Evolutionary conservation across 202 grass and related monocot species (phyloP).

Genomic region (Eragrostis tef): DNA sequence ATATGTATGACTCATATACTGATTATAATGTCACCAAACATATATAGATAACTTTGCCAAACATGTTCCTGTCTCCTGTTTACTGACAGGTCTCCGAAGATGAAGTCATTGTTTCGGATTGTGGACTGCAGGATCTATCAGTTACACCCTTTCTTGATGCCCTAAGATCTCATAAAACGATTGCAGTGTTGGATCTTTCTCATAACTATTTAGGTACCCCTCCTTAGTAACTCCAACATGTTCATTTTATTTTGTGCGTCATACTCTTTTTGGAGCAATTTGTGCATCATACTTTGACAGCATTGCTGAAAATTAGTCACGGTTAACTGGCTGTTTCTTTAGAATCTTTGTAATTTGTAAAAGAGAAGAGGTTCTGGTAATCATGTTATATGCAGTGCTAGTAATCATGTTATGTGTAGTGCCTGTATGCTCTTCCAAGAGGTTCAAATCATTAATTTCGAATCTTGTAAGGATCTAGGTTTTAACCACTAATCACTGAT

Average conservation of each 20-base stretch:
- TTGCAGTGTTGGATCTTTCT: slow-evolving; percentile 93
- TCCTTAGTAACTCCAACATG: slow-evolving; percentile 30
- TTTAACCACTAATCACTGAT: neutral
- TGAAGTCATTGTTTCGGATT: slow-evolving; percentile 89
- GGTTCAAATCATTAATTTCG: neutral
- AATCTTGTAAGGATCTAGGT: neutral
- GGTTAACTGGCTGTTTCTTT: slow-evolving; percentile 28
- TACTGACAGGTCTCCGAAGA: slow-evolving; percentile 90
- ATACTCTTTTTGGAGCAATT: neutral
- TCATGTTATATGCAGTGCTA: neutral
- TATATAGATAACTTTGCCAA: slow-evolving; percentile 44
- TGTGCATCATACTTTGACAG: slow-evolving; percentile 19
- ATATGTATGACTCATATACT: slow-evolving; percentile 35
- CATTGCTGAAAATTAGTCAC: slow-evolving; percentile 16
- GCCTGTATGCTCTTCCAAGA: neutral
- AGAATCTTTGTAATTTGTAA: neutral
- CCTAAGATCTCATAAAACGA: slow-evolving; percentile 75
- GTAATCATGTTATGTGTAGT: neutral
- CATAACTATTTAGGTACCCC: slow-evolving; percentile 87
- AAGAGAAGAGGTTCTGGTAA: slow-evolving; percentile 6
- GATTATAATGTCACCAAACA: slow-evolving; percentile 11
- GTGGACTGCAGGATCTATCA: slow-evolving; percentile 84
- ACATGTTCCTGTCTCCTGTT: slow-evolving; percentile 43
- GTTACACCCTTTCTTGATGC: slow-evolving; percentile 78
- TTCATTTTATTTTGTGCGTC: neutral